Evolutionary conservation across 495 filamentous ascomycete genomes (phyloP).

Genomic region (Sordaria brevicollis): DNA sequence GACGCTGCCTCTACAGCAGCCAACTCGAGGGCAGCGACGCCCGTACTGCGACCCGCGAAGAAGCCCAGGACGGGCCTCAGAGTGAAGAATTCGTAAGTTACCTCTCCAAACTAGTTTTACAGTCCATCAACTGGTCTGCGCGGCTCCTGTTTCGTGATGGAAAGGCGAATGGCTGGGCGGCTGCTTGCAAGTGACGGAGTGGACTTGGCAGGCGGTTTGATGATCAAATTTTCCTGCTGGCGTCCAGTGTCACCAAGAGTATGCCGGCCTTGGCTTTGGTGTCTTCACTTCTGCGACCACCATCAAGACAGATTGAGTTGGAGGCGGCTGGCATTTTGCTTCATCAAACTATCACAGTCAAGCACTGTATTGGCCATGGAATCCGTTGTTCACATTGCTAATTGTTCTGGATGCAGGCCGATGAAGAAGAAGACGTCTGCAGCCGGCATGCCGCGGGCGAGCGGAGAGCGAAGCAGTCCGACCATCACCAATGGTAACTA

Average conservation of each 20-base stretch:
- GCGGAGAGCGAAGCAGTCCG: slow-evolving; percentile 39
- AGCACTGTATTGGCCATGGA: background rate
- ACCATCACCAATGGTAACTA: slow-evolving; percentile 30
- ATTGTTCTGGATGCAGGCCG: slow-evolving; percentile 25
- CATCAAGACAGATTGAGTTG: background rate
- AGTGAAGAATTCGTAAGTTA: slow-evolving; percentile 61
- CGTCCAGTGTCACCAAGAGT: background rate
- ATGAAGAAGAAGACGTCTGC: slow-evolving; percentile 46
- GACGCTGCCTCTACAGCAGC: slow-evolving; percentile 32
- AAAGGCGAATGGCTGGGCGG: background rate
- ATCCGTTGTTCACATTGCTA: slow-evolving; percentile 2
- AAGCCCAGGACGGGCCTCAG: slow-evolving; percentile 46
- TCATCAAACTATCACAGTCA: background rate
- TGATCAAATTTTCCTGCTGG: background rate
- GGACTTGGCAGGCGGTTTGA: background rate
- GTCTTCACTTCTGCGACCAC: background rate
- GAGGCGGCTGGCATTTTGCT: background rate
- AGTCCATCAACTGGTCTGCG: background rate
- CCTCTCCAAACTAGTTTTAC: background rate
- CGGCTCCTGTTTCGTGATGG: background rate
- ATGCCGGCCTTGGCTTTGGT: background rate
- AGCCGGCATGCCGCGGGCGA: slow-evolving; percentile 40
- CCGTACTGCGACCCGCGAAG: slow-evolving; percentile 42
- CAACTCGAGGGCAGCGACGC: slow-evolving; percentile 47
- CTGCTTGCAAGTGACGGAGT: background rate